Evolutionary conservation across 2,329 filamentous ascomycete genomes (phyloP), one percentile per base, ranked within the genome.

Genomic region (Epichloe bromicola): DNA sequence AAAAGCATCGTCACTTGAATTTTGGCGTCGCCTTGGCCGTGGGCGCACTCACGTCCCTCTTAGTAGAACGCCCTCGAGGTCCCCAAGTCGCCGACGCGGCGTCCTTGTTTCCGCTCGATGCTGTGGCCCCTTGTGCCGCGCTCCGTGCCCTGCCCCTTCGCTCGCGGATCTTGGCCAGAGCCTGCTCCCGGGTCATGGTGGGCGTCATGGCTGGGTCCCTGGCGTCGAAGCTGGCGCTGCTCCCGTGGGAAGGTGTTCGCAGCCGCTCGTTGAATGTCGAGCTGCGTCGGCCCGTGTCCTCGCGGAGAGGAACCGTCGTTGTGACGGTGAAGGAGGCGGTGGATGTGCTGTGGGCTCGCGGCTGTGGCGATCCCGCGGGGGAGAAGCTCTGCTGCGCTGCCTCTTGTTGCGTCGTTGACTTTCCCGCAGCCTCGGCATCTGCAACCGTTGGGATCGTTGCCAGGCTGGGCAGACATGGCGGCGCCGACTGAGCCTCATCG

Each of bases 141-240:
- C 83, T 87, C 57, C 80, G 75, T 51, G 86, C 84, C 44, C 86
- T 72, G 6, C 84, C 85, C 49, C 86, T 71, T 30, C 86, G 74
- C 67, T 87, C 82, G 49, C 82, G 76, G 57, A 91, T 90, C 63
- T 83, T 80, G 51, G 83, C 83, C 15, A 91, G 74, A 3, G 86
- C 86, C 65, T 88, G 75, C 64, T 88, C 86, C 50, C 86, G 75
- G 26, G 79, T 79, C 77, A 84, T 81, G 39, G 80, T 84, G 5
- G 80, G 79, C 41, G 76, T 82, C 54, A 83, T 63, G 10, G 79
- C 79, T 19, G 78, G 76, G 61, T 81, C 76, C 53, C 67, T 75
- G 40, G 70, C 61, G 61, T 80, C 77, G 57, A 80, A 80, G 50
- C 64, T 68, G 49, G 57, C 62, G 51, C 57, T 64, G 56, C 65